Conservation (phyloP, 148 eudicot genomes). For the Chenopodium album region DNA sequence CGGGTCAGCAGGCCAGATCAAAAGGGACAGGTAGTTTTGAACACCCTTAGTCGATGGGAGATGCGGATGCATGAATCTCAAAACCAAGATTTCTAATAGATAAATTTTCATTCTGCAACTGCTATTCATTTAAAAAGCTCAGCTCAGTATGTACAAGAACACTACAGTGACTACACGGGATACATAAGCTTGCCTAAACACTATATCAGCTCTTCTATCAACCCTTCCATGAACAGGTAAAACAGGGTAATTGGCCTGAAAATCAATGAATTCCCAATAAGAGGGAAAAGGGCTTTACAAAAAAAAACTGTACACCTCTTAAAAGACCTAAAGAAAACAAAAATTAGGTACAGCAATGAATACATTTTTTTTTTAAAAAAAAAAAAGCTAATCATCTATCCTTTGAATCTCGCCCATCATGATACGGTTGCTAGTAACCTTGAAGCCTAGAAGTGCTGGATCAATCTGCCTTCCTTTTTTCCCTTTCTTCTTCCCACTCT, state of each 20-base stretch:
- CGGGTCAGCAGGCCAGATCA: no score
- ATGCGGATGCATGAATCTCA: not conserved
- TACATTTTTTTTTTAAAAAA: not conserved
- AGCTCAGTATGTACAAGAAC: slow-evolving; percentile 20
- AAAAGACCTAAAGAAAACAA: not conserved
- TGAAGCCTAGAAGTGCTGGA: slow-evolving; percentile 89
- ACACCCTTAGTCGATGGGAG: no score
- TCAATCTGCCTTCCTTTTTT: slow-evolving; percentile 91
- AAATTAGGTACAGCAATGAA: slow-evolving; percentile 4
- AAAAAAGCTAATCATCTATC: slow-evolving; percentile 49
- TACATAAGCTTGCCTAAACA: slow-evolving; percentile 19
- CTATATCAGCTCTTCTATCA: slow-evolving; percentile 19
- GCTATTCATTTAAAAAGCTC: not conserved
- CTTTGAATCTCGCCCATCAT: slow-evolving; percentile 99
- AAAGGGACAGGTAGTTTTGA: no score
- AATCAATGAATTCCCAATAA: slow-evolving; percentile 8
- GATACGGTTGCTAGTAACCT: slow-evolving; percentile 91
- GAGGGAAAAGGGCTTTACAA: slow-evolving; percentile 26
- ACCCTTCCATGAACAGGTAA: slow-evolving; percentile 13
- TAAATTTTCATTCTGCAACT: not conserved
- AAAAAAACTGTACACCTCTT: slow-evolving; percentile 40
- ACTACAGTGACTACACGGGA: slow-evolving; percentile 26
- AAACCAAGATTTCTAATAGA: not conserved
- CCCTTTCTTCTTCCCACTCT: slow-evolving; percentile 75
- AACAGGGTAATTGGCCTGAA: slow-evolving; percentile 14